phyloP scores from a whole-genome alignment of 2,329 filamentous ascomycete genomes.

The Talaromyces amestolkiae region DNA sequence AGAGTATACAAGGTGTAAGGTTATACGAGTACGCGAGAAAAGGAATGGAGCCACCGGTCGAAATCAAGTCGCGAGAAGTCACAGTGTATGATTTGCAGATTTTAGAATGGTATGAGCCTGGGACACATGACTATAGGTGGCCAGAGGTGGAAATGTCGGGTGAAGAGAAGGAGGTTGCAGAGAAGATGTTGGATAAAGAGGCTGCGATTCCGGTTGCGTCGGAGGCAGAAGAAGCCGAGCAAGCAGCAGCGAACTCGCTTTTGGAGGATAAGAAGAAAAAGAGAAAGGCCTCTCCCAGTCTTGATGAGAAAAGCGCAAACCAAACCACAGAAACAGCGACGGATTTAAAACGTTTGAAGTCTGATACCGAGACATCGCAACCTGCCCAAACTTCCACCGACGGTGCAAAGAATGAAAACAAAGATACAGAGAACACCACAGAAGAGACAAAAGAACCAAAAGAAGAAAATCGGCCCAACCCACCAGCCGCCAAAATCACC shows the following conservation, averaged over 20 bases:
- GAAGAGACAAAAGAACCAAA: constrained; percentile 19
- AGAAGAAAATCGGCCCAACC: neutral
- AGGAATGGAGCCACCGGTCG: constrained; percentile 78
- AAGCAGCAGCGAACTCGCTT: neutral
- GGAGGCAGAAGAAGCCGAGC: constrained; percentile 23
- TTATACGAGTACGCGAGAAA: constrained; percentile 94
- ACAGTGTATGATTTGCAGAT: constrained; percentile 75
- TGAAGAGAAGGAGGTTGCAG: constrained; percentile 72
- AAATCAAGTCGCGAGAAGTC: constrained; percentile 78
- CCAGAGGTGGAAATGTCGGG: constrained; percentile 73
- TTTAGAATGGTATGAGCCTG: constrained; percentile 78
- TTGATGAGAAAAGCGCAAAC: constrained; percentile 7
- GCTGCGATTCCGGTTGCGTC: constrained; percentile 25
- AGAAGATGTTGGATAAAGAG: constrained; percentile 57
- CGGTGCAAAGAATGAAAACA: neutral
- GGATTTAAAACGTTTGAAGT: constrained; percentile 10
- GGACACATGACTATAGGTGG: constrained; percentile 74
- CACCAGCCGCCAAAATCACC: constrained; percentile 72
- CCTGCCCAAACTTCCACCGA: constrained; percentile 20
- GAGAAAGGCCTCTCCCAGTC: constrained; percentile 35
- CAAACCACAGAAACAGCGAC: neutral
- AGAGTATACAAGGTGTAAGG: constrained; percentile 90
- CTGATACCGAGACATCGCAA: constrained; percentile 17
- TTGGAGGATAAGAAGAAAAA: constrained; percentile 23
- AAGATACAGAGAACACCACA: neutral